A percentile compares a stretch with the other conserved stretches of the same genome.
These are phyloP conservation scores for Endocarpon pusillum DNA, from an alignment of 495 filamentous ascomycete genomes.

Conservation along the genomic window DNA sequence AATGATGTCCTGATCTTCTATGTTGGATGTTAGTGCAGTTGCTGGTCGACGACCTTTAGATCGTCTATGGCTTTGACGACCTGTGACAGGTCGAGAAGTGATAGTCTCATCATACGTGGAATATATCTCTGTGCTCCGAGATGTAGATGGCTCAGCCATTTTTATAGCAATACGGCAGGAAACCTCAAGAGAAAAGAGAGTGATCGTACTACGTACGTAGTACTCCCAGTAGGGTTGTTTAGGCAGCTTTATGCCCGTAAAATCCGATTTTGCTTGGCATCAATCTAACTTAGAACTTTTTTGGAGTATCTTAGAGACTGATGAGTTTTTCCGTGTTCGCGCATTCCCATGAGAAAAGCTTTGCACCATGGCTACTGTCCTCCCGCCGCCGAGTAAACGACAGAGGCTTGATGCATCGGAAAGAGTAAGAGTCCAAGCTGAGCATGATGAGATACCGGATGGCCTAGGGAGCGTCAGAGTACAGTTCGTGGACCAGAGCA, in stretches of 20 bases:
- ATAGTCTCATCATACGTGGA: no score
- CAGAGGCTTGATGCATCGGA: constrained; percentile 63
- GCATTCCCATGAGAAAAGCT: no score
- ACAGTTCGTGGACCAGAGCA: constrained; percentile 75
- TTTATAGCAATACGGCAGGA: no score
- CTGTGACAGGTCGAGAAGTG: no score
- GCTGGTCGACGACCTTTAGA: constrained; percentile 28
- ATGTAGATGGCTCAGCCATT: no score
- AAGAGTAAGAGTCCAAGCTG: constrained; percentile 55
- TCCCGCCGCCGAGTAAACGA: constrained; percentile 82
- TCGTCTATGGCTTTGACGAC: constrained; percentile 22
- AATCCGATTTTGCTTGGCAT: constrained; percentile 2
- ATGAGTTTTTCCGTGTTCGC: no score
- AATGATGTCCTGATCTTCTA: constrained; percentile 55
- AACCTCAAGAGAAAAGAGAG: no score
- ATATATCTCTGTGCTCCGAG: no score
- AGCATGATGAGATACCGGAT: constrained; percentile 50
- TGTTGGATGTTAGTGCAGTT: constrained; percentile 48
- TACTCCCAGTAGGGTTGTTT: no score
- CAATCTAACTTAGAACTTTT: background rate
- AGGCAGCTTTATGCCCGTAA: constrained; percentile 4
- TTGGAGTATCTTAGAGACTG: background rate
- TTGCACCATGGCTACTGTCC: constrained; percentile 67
- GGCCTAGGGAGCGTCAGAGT: constrained; percentile 67
- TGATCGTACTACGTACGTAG: no score